Base-by-base conservation (phyloP, 108 stramenopile species). In the Nitzschia sp. region DNA sequence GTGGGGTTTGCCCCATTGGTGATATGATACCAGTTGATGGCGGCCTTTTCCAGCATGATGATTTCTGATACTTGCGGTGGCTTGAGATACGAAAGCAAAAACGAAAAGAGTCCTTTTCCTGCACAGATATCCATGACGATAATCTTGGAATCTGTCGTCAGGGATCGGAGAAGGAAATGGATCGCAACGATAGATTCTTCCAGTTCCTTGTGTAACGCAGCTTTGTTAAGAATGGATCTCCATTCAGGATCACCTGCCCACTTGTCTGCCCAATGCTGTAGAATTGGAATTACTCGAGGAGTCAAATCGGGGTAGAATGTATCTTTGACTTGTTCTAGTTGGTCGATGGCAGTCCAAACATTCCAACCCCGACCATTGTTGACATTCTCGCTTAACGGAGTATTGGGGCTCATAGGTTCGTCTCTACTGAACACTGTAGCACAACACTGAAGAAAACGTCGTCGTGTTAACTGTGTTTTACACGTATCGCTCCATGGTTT, bases 111-210 rank as follows among this genome's bases (percentile, higher is more conserved):
- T 1, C 88, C 88, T 67, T 89, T 89, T 50, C 88, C 88, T 14
- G 76, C 80, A 70, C 85, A 86, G 26, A 85, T 81, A 58, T 89
- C 88, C 40, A 72, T 71, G 5, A 53, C 46, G 34, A 61, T 80
- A 15, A 40, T 12, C 6, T 22, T 51, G 8, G 41, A 56, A 68
- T 69, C 71, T 44, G 68, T 21, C 7, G 56, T 38, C 12, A 60
- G 39, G n/a, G 51, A 57, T 14, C 61, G 22, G 15, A 67, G 21
- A 0, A 86, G 51, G 60, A 65, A 53, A 53, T 76, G 57, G n/a
- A 85, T 61, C n/a, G 85, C 79, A 10, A 89, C 81, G 37, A 89
- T 85, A 10, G 77, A 76, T 50, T 89, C 88, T 65, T 89, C 88
- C 5, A 83, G 53, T 65, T 86, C 85, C 24, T 86, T 73, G 14